These are phyloP conservation scores for Nothopassalora personata DNA, from an alignment of 2,329 filamentous ascomycete genomes.

Conservation along the genomic window DNA sequence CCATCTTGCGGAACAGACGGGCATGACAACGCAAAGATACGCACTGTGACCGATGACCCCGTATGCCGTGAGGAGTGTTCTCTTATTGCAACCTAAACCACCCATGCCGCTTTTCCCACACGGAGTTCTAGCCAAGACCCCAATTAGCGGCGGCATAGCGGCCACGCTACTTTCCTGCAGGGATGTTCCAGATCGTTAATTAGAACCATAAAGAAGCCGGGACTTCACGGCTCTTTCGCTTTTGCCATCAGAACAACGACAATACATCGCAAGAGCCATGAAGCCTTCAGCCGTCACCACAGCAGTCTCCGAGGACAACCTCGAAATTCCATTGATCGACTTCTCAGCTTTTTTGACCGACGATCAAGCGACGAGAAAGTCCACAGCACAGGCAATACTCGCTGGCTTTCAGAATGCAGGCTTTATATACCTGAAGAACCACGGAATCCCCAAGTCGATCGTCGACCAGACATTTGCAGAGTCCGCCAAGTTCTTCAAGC, in stretches of 20 bases:
- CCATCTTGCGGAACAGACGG: neutral
- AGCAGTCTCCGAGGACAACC: conserved; percentile 34
- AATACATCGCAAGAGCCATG: conserved; percentile 5
- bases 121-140: neutral
- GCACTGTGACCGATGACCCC: neutral
- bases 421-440: conserved; percentile 81
- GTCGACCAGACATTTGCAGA: conserved; percentile 21
- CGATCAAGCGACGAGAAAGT: conserved; percentile 13
- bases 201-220: neutral
- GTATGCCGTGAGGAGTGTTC: neutral
- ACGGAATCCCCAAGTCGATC: conserved; percentile 53
- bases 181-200: neutral
- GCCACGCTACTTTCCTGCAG: neutral
- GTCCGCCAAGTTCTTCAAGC: conserved; percentile 66
- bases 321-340: conserved; percentile 55
- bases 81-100: neutral
- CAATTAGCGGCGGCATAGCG: neutral
- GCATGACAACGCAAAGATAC: neutral
- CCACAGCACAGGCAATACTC: conserved; percentile 64
- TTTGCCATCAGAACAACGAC: neutral
- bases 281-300: conserved; percentile 21
- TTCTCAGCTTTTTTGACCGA: conserved; percentile 62
- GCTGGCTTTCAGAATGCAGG: conserved; percentile 77
- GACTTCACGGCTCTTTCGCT: neutral
- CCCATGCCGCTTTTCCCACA: neutral